phyloP scores from a whole-genome alignment of 306 rosid genomes.

The Prinsepia uniflora region DNA sequence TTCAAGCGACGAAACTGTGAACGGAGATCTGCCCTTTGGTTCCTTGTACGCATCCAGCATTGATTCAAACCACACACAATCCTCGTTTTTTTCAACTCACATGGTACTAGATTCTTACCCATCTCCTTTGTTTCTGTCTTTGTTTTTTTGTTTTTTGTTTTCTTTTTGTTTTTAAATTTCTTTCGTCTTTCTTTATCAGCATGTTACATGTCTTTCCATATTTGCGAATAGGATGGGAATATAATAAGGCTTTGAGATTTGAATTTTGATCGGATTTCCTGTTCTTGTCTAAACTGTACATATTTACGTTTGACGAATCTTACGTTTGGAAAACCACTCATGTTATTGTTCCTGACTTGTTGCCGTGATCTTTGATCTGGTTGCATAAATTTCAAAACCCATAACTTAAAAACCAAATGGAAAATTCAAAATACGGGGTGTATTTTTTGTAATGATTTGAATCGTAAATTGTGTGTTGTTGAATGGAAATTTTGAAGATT shows the following conservation, averaged over 20 bases:
- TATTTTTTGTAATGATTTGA: not conserved
- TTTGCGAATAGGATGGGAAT: slow-evolving; percentile 17
- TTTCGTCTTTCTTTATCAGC: not conserved
- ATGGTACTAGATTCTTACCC: slow-evolving; percentile 30
- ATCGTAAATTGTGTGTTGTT: not conserved
- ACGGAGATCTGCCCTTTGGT: slow-evolving; percentile 28
- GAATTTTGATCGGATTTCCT: slow-evolving; percentile 21
- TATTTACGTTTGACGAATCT: not conserved
- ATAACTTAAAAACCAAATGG: slow-evolving; percentile 19
- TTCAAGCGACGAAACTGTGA: slow-evolving; percentile 26
- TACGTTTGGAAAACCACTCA: slow-evolving; percentile 13
- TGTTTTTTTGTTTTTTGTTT: not conserved
- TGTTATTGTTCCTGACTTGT: slow-evolving; percentile 13
- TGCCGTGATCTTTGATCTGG: slow-evolving; percentile 27
- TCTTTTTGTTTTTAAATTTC: no score
- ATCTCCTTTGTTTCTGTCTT: slow-evolving; percentile 1
- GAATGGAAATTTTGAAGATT: slow-evolving; percentile 16
- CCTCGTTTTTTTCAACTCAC: slow-evolving; percentile 4
- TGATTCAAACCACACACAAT: slow-evolving; percentile 10
- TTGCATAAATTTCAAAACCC: slow-evolving; percentile 13
- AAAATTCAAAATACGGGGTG: not conserved
- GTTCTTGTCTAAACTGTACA: not conserved
- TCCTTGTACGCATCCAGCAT: slow-evolving; percentile 27
- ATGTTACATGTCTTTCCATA: slow-evolving; percentile 12
- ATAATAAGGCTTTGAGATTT: not conserved